phyloP scores from a whole-genome alignment of 192 early-diverging fungal species.

The Backusella tuberculispora region DNA sequence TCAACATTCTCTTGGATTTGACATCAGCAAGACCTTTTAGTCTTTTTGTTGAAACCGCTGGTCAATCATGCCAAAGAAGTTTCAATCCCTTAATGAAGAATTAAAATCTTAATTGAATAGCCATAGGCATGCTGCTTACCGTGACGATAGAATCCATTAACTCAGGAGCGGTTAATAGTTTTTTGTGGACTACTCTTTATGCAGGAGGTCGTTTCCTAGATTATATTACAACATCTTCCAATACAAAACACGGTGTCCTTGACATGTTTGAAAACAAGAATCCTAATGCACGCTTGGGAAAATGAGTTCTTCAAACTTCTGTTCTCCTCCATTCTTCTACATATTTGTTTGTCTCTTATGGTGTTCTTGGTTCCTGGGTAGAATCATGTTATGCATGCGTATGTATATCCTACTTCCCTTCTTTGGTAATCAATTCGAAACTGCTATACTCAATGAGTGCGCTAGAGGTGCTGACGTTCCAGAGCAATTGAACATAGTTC shows the following conservation, averaged over 20 bases:
- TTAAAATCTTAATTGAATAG: conserved; percentile 18
- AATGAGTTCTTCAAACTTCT: neutral
- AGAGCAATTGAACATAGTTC: no score
- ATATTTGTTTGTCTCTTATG: conserved; percentile 36
- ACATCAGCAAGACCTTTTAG: conserved; percentile 24
- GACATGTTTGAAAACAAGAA: neutral
- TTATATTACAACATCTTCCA: neutral
- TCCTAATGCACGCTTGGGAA: neutral
- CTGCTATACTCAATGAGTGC: neutral
- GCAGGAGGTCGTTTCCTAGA: neutral
- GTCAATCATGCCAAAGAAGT: conserved; percentile 18
- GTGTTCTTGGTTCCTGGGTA: conserved; percentile 10
- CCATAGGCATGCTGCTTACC: conserved; percentile 28
- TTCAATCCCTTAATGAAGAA: conserved; percentile 4
- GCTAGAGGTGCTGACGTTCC: neutral
- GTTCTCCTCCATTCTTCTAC: conserved; percentile 32
- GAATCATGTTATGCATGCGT: conserved; percentile 22
- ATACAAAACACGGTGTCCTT: neutral
- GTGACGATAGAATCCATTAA: neutral
- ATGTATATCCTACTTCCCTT: conserved; percentile 37
- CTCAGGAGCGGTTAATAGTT: no score
- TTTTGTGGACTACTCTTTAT: no score
- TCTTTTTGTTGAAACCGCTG: conserved; percentile 32
- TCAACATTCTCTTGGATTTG: conserved; percentile 29
- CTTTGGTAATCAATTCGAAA: conserved; percentile 33